Evolutionary conservation across 2,329 filamentous ascomycete species (phyloP).

Genomic region (Clonostachys byssicola): DNA sequence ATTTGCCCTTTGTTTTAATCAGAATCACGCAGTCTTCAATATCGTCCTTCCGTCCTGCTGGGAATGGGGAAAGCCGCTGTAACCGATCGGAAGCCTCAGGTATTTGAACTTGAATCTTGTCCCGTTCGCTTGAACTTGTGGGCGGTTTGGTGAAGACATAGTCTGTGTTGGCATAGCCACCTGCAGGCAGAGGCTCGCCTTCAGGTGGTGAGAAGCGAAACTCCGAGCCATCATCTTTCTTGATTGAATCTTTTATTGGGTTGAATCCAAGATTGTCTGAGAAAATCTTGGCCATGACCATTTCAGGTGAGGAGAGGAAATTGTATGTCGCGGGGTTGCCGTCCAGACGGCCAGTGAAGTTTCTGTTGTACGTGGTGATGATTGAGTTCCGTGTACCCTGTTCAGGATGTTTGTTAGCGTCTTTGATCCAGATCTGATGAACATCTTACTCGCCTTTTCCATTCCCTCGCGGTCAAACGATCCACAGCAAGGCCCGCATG

Average conservation of each 20-base stretch:
- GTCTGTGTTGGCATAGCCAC: background rate
- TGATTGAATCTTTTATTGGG: conserved; percentile 64
- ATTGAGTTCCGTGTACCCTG: conserved; percentile 63
- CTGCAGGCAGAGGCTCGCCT: conserved; percentile 60
- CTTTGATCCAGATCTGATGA: no score
- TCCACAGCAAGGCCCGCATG: conserved; percentile 65
- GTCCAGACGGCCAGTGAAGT: conserved; percentile 78
- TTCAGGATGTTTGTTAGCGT: no score
- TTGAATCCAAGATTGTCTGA: conserved; percentile 72
- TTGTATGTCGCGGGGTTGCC: conserved; percentile 75
- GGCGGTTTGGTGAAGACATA: conserved; percentile 45
- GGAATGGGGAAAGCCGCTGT: conserved; percentile 65
- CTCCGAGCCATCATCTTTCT: conserved; percentile 69
- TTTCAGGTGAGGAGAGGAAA: conserved; percentile 72
- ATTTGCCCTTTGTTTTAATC: conserved; percentile 75
- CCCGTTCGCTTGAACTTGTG: no score
- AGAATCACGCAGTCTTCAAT: conserved; percentile 62
- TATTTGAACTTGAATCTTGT: conserved; percentile 46
- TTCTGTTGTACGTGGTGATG: conserved; percentile 78
- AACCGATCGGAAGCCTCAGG: conserved; percentile 69
- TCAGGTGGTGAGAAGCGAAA: conserved; percentile 65
- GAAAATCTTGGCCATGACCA: conserved; percentile 69
- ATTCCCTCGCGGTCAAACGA: conserved; percentile 72
- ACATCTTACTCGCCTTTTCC: conserved; percentile 54
- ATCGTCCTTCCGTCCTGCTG: conserved; percentile 68